Evolutionary conservation across 2,329 filamentous ascomycete genomes (phyloP).

Genomic region (Colletotrichum melonis): DNA sequence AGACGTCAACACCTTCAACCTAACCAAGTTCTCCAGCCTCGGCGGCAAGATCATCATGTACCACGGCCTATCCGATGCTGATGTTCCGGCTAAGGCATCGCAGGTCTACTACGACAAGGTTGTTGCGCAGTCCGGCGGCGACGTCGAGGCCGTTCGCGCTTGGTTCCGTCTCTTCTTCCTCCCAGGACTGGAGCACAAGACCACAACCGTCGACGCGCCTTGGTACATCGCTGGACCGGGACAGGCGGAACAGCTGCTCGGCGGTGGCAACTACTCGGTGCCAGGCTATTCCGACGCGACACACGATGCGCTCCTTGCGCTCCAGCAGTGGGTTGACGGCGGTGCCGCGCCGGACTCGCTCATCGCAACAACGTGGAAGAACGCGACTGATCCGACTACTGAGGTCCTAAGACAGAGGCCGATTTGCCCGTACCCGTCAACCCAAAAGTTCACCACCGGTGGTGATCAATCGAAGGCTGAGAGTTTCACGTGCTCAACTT

Average conservation of each 20-base stretch:
- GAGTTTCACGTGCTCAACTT: constrained; percentile 8
- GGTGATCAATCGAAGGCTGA: constrained; percentile 15
- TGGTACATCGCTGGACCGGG: constrained; percentile 52
- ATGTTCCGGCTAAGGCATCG: constrained; percentile 49
- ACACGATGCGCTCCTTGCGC: constrained; percentile 51
- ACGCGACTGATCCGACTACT: constrained; percentile 39
- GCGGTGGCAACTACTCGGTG: constrained; percentile 44
- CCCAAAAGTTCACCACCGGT: constrained; percentile 1
- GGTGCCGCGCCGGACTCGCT: constrained; percentile 45
- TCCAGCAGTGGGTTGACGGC: constrained; percentile 52
- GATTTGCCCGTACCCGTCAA: constrained; percentile 54
- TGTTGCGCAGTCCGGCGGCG: constrained; percentile 50
- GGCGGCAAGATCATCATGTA: constrained; percentile 58
- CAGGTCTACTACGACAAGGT: constrained; percentile 50
- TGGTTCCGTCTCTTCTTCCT: constrained; percentile 63
- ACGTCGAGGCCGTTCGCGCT: constrained; percentile 50
- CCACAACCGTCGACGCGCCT: constrained; percentile 49
- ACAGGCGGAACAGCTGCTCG: constrained; percentile 34
- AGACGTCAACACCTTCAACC: constrained; percentile 50
- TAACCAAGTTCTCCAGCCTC: constrained; percentile 48
- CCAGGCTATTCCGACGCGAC: constrained; percentile 48
- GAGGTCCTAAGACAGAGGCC: constrained; percentile 57
- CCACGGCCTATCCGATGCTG: constrained; percentile 53
- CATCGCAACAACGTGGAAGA: constrained; percentile 49
- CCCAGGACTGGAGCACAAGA: constrained; percentile 60